Evolutionary conservation across 805 yeast genomes (phyloP).

Genomic region (Saccharomyces eubayanus): DNA sequence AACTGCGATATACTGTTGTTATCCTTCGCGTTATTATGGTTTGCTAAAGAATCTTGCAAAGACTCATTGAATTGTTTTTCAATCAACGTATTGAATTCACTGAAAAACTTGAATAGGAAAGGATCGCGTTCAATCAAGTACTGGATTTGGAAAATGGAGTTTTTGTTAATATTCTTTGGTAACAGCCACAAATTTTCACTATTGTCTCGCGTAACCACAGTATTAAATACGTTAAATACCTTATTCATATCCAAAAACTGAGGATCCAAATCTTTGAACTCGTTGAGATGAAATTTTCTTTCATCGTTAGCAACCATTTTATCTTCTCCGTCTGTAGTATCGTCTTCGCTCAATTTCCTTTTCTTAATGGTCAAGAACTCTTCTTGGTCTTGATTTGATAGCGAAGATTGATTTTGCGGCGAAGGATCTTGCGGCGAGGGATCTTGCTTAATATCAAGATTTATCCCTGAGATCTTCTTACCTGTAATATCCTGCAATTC

Average conservation of each 20-base stretch:
- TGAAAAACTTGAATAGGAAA: constrained; percentile 17
- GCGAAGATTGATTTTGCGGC: background rate
- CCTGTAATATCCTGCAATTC: constrained; percentile 29
- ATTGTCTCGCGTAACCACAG: constrained; percentile 1
- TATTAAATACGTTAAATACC: constrained; percentile 15
- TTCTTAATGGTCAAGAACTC: background rate
- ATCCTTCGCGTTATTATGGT: background rate
- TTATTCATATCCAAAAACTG: constrained; percentile 19
- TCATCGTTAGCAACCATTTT: background rate
- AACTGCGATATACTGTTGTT: constrained; percentile 2
- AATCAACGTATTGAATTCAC: constrained; percentile 7
- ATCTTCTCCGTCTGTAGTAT: background rate
- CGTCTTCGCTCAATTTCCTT: background rate
- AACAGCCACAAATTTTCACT: constrained; percentile 9
- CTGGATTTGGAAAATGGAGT: constrained; percentile 17
- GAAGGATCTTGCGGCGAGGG: background rate
- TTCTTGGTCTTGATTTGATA: background rate
- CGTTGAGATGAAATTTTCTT: constrained; percentile 5
- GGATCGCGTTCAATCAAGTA: constrained; percentile 20
- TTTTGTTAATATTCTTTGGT: constrained; percentile 13
- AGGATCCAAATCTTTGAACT: constrained; percentile 25
- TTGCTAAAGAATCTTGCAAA: background rate
- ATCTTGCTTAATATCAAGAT: constrained; percentile 7
- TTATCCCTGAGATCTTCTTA: constrained; percentile 11
- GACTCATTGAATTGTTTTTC: constrained; percentile 7